Evolutionary conservation across 495 filamentous ascomycete species (phyloP).

Genomic region (Staphylotrichum tortipilum): DNA sequence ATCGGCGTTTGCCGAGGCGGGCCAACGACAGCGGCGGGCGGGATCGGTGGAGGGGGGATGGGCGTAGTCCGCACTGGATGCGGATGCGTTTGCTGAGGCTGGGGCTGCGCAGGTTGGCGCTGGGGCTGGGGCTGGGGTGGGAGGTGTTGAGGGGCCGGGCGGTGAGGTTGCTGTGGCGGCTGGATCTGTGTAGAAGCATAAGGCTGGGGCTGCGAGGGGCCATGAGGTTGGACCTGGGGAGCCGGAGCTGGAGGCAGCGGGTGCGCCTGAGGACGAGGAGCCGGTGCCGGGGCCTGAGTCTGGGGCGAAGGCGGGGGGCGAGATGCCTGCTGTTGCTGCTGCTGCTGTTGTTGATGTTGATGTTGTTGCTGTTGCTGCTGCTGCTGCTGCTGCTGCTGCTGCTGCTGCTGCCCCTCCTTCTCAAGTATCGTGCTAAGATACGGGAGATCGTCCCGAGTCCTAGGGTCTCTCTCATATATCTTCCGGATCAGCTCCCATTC

Average conservation of each 20-base stretch:
- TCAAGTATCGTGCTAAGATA: constrained; percentile 41
- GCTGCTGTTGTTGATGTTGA: no score
- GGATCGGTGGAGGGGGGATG: constrained; percentile 24
- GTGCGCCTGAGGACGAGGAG: constrained; percentile 1
- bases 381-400: constrained; percentile 5
- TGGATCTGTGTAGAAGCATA: no score
- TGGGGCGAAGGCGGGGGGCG: constrained; percentile 4
- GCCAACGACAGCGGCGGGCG: background rate
- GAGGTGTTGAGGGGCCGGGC: background rate
- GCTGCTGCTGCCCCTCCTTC: constrained; percentile 23
- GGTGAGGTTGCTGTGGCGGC: background rate
- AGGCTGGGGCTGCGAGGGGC: background rate
- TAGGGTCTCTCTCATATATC: constrained; percentile 47
- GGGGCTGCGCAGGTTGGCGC: background rate
- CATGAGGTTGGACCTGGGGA: no score
- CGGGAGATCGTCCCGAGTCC: constrained; percentile 37
- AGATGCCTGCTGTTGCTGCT: constrained; percentile 3
- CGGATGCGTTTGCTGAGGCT: constrained; percentile 6
- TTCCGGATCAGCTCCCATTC: constrained; percentile 58
- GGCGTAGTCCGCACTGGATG: constrained; percentile 17
- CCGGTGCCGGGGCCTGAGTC: background rate
- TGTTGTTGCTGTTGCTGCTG: constrained; percentile 5
- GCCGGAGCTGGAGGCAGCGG: constrained; percentile 2
- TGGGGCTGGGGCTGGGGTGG: background rate
- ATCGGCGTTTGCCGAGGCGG: constrained; percentile 26